A percentile compares a stretch with the other conserved stretches of the same genome.
phyloP scores from a whole-genome alignment of 2,329 filamentous ascomycete genomes.

The Arthrobotrys conoides region DNA sequence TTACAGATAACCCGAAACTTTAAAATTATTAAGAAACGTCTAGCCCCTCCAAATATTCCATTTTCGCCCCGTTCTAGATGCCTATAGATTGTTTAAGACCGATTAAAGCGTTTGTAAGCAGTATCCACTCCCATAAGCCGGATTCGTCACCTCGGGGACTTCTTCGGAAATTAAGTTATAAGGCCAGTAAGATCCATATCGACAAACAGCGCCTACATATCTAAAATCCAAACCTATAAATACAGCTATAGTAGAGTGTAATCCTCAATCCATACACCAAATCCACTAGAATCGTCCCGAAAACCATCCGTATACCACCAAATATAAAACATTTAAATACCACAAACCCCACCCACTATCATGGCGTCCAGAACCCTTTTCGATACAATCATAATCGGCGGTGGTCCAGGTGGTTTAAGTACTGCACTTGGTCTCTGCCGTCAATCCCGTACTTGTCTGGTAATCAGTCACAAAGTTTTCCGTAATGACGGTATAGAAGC shows the following conservation, averaged over 20 bases:
- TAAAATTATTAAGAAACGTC: background rate
- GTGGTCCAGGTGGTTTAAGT: slow-evolving; percentile 62
- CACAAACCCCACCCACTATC: background rate
- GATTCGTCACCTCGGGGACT: slow-evolving; percentile 31
- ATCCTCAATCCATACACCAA: background rate
- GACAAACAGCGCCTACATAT: slow-evolving; percentile 18
- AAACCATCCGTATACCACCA: slow-evolving; percentile 9
- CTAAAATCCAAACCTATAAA: slow-evolving; percentile 1
- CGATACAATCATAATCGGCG: slow-evolving; percentile 20
- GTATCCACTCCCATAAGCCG: slow-evolving; percentile 13
- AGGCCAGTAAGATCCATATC: slow-evolving; percentile 2
- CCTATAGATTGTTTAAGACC: background rate
- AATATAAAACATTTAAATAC: slow-evolving; percentile 6
- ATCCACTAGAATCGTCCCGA: slow-evolving; percentile 8
- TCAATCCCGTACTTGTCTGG: slow-evolving; percentile 61
- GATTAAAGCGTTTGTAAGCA: slow-evolving; percentile 4
- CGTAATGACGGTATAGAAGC: slow-evolving; percentile 63
- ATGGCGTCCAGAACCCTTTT: slow-evolving; percentile 27
- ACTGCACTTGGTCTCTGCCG: slow-evolving; percentile 62
- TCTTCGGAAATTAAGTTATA: slow-evolving; percentile 25
- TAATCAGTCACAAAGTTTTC: slow-evolving; percentile 62
- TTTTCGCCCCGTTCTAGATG: background rate
- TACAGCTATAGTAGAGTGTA: background rate
- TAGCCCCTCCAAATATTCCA: background rate
- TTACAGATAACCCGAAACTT: no score